A percentile compares a stretch with the other conserved stretches of the same genome.
These are phyloP conservation scores for Aspergillus flavus DNA, from an alignment of 2,329 filamentous ascomycete genomes.

Conservation along the genomic window DNA sequence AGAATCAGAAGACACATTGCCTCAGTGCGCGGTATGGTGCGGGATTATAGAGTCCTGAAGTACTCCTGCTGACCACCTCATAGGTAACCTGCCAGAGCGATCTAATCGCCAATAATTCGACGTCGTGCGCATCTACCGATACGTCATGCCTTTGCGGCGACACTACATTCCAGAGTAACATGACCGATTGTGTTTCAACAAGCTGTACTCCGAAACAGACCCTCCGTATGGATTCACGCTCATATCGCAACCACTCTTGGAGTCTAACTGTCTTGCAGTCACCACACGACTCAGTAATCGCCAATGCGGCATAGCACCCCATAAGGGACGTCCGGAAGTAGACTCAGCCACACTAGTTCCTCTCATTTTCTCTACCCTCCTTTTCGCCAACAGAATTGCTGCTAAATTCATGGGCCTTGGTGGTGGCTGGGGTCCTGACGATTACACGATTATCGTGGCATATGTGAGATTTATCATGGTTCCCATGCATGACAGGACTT, in stretches of 20 bases:
- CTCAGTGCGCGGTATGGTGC: neutral
- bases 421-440: slow-evolving; percentile 21
- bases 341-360: slow-evolving; percentile 18
- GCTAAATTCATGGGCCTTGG: slow-evolving; percentile 18
- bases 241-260: neutral
- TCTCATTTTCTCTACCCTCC: slow-evolving; percentile 16
- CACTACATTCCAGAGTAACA: neutral
- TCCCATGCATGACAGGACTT: neutral
- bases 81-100: neutral
- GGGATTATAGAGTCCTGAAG: no score
- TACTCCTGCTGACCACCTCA: neutral
- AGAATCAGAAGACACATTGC: neutral
- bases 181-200: slow-evolving; percentile 5
- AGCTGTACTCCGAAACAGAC: slow-evolving; percentile 8
- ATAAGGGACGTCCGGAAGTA: slow-evolving; percentile 11
- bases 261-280: slow-evolving; percentile 1
- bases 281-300: slow-evolving; percentile 9
- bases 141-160: slow-evolving; percentile 12
- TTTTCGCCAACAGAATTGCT: slow-evolving; percentile 18
- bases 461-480: slow-evolving; percentile 14
- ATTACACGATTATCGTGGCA: slow-evolving; percentile 20
- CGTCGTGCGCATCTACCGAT: slow-evolving; percentile 2
- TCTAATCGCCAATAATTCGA: neutral
- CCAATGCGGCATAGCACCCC: slow-evolving; percentile 15
- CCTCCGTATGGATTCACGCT: slow-evolving; percentile 8